Conservation (phyloP, 75 land plant genomes). For the Sequoia sempervirens region DNA sequence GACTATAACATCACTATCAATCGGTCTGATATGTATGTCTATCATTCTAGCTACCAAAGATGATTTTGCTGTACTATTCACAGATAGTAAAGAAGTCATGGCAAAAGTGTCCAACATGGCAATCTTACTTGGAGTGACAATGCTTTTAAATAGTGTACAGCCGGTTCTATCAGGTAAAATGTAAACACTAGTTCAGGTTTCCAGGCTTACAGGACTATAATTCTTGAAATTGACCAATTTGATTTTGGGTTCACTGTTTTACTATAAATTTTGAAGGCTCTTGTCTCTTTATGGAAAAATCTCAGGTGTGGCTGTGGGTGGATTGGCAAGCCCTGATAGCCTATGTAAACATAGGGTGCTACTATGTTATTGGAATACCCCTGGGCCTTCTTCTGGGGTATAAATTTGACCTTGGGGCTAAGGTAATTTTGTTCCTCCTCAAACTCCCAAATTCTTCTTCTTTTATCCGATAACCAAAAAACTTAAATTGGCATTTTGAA, state of each 20-base stretch:
- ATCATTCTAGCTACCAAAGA: conserved; percentile 29
- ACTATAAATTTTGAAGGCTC: neutral
- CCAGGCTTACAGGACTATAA: neutral
- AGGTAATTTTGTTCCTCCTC: neutral
- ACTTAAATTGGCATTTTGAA: neutral
- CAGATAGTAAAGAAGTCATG: conserved; percentile 32
- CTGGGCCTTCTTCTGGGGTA: conserved; percentile 5
- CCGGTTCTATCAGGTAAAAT: conserved; percentile 66
- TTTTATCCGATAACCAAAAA: too few relatives aligned
- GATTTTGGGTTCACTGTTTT: neutral
- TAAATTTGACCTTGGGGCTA: neutral
- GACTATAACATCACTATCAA: conserved; percentile 24
- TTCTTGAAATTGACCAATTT: neutral
- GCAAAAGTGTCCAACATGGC: conserved; percentile 38
- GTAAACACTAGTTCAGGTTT: neutral
- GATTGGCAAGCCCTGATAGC: conserved; percentile 7
- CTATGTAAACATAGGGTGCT: conserved; percentile 6
- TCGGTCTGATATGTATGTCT: conserved; percentile 38
- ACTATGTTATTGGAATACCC: neutral
- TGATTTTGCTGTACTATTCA: conserved; percentile 41
- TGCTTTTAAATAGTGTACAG: conserved; percentile 66
- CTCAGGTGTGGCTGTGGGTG: conserved; percentile 10
- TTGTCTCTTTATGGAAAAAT: neutral
- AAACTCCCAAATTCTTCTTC: neutral
- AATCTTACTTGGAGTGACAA: conserved; percentile 45